These are phyloP conservation scores for Aspergillus sp. DNA, from an alignment of 2,329 filamentous ascomycete genomes.

Conservation along the genomic window DNA sequence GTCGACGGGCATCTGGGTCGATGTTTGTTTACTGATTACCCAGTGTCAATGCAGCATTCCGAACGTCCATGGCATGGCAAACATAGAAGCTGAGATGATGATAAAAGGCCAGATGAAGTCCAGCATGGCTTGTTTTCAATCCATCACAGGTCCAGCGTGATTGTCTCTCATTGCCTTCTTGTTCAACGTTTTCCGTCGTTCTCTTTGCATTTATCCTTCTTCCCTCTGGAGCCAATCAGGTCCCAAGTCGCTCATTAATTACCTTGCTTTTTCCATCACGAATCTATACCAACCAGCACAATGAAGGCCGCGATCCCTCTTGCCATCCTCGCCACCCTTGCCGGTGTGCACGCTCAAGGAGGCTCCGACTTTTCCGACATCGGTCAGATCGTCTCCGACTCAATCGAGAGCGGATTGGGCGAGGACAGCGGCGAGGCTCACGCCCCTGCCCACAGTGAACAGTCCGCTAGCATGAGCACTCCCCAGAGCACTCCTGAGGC, in stretches of 20 bases:
- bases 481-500: no score
- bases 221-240: no score
- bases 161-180: background rate
- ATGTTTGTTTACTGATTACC: constrained; percentile 6
- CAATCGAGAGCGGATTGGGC: background rate
- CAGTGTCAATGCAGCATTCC: constrained; percentile 5
- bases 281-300: constrained; percentile 4
- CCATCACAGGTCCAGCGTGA: background rate
- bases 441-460: background rate
- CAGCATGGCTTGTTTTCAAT: background rate
- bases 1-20: background rate
- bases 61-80: background rate
- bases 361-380: background rate
- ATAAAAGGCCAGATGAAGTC: background rate
- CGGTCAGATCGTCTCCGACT: constrained; percentile 1
- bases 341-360: constrained; percentile 14
- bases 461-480: no score
- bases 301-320: constrained; percentile 34
- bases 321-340: constrained; percentile 27
- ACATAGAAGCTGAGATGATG: background rate
- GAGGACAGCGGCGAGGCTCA: background rate
- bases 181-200: background rate
- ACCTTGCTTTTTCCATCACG: background rate
- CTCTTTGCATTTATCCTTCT: background rate
- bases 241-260: background rate